Conservation (phyloP, 352 stramenopile species). For the Pythium chondricola region DNA sequence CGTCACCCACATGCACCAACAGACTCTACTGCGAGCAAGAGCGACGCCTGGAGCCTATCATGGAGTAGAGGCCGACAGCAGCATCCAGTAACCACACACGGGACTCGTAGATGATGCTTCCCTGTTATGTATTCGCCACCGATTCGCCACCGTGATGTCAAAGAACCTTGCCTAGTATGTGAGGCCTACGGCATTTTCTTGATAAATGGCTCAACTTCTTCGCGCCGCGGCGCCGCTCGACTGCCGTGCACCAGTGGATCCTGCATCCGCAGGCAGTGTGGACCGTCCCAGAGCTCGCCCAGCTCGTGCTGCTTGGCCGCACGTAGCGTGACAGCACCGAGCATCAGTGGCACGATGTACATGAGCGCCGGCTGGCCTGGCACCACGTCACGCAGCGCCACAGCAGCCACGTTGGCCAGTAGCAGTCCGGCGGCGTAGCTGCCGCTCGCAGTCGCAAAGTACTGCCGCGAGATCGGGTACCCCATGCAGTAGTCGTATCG, state of each 20-base stretch:
- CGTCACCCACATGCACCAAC: no score
- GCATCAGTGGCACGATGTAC: slow-evolving; percentile 91
- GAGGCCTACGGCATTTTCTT: no score
- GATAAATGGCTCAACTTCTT: slow-evolving; percentile 21
- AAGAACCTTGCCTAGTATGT: no score
- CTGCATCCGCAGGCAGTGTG: slow-evolving; percentile 30
- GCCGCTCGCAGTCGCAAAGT: slow-evolving; percentile 62
- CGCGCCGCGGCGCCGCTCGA: slow-evolving; percentile 2
- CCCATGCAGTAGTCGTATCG: slow-evolving; percentile 85
- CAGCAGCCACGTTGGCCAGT: slow-evolving; percentile 89
- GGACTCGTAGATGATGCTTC: no score
- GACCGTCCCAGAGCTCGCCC: slow-evolving; percentile 70
- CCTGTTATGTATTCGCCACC: no score
- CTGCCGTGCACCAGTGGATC: neutral
- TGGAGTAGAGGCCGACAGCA: no score
- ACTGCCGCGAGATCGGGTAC: slow-evolving; percentile 44
- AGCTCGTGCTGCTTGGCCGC: slow-evolving; percentile 51
- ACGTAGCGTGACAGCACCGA: slow-evolving; percentile 57
- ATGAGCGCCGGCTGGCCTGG: slow-evolving; percentile 91
- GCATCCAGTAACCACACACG: no score
- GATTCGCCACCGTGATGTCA: no score
- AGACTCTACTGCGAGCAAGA: slow-evolving; percentile 17
- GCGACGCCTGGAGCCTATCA: no score
- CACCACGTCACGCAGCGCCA: slow-evolving; percentile 85
- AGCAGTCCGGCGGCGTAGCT: slow-evolving; percentile 89